Base-by-base conservation (phyloP, 2,329 filamentous ascomycete species). In the Trichoderma asperellum region DNA sequence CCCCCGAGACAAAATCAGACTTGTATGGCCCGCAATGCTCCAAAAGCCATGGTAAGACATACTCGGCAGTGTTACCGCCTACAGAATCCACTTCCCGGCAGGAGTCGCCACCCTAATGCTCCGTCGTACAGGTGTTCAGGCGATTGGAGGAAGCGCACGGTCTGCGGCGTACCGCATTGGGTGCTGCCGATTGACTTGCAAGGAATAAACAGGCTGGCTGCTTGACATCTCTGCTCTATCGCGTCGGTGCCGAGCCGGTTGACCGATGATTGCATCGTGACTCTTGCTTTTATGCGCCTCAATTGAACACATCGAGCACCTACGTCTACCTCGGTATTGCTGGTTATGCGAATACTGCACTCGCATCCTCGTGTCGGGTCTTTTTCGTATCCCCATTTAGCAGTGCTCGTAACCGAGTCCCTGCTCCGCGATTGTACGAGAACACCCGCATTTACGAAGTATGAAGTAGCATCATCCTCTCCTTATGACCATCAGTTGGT, bases 371-470 rank as follows among this genome's bases (percentile, higher is more conserved):
- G 32, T 5, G 16, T 43, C 63, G 53, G 40, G 49, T 37, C 37
- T 67, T 18, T 35, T 24, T 58, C 63, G 63, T 67, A 67, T 67
- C 63, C 55, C 40, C n/a, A 35, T 52, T 59, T 67, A 59, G 63
- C 63, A 18, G 27, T 53, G 43, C 32, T 18, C 55, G 55, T 40
- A 29, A 56, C 53, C 49, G 63, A 58, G 62, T 40, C 62, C 21
- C 37, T 32, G 27, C 52, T 65, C 62, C 62, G 47, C 49, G 12
- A 21, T 65, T 32, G 62, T 64, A 57, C 62, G 52, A 65, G 16
- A 52, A 37, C 21, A 16, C 49, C 63, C 37, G 55, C 63, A 67
- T 52, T 47, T 67, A 67, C 63, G 55, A 67, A 67, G 63, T 52
- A 37, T 40, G 40, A 67, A 67, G 63, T 59, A 43, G 27, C 63